phyloP scores from a whole-genome alignment of 495 filamentous ascomycete genomes.

The Ascodesmis nigricans region DNA sequence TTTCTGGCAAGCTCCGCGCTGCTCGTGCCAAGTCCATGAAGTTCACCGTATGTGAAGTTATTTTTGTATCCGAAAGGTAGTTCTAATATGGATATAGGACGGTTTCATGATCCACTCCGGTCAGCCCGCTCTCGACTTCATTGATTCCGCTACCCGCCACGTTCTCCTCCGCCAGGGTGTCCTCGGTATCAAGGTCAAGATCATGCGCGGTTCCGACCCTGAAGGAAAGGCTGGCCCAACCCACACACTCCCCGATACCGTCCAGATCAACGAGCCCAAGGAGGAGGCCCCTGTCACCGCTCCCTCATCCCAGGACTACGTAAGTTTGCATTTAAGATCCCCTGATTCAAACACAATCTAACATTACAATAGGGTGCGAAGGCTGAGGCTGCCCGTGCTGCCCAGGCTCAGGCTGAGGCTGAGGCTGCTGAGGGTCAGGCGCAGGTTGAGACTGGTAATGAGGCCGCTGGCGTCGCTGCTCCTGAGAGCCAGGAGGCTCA shows the following conservation, averaged over 20 bases:
- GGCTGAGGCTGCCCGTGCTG: conserved; percentile 47
- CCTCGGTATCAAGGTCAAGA: conserved; percentile 99
- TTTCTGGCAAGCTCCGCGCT: conserved; percentile 94
- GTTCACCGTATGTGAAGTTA: conserved; percentile 57
- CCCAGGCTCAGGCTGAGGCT: conserved; percentile 42
- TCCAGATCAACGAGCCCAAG: conserved; percentile 99
- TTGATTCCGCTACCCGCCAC: conserved; percentile 93
- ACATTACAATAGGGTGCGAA: conserved; percentile 18
- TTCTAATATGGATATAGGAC: conserved; percentile 32
- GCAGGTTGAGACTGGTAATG: conserved; percentile 22
- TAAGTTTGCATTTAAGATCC: conserved; percentile 20
- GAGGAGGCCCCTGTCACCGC: conserved; percentile 86
- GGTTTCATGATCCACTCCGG: conserved; percentile 99
- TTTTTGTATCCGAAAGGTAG: neutral
- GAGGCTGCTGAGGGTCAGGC: conserved; percentile 31
- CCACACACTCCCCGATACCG: conserved; percentile 91
- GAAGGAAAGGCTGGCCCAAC: conserved; percentile 95
- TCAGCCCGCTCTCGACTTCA: conserved; percentile 98
- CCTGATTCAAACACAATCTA: conserved; percentile 1
- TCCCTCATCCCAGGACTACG: conserved; percentile 93
- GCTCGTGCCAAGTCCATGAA: conserved; percentile 99
- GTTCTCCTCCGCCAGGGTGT: conserved; percentile 98
- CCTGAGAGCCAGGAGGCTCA: conserved; percentile 3
- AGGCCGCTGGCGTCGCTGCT: conserved; percentile 4
- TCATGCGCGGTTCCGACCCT: conserved; percentile 98